Base-by-base conservation (phyloP, 116 monocot species). In the Posidonia oceanica region DNA sequence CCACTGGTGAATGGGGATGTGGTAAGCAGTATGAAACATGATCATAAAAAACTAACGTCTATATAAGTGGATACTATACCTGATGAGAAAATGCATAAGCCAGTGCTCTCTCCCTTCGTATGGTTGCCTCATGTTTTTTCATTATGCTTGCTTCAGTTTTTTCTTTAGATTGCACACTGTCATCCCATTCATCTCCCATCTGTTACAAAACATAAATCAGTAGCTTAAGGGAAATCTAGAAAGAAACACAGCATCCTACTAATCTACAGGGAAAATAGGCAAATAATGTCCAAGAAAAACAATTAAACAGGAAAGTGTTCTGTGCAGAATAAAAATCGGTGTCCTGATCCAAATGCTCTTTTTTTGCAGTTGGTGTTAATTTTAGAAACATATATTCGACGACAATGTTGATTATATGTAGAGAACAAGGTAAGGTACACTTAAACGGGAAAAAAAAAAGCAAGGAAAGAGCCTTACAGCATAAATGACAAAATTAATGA, bases 61-160 rank as follows among this genome's bases (percentile, higher is more conserved):
- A 7, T 42, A 4, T 22, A 67, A 29, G 18, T 21, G 11, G 21
- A 67, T 29, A 44, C 11, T n/a, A 12, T 78, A 94, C 94, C 90
- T 94, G 94, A 73, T 90, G 94, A 83, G 90, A 81, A 74, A 90
- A 94, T 68, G 94, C 90, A 75, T 94, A 94, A 15, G 94, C 94
- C 36, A 94, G 13, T 17, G 94, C 90, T 70, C 94, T 80, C 67
- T 94, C 94, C 83, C 94, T 79, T 87, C 94, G 76, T 54, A 87
- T 72, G 21, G 90, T 67, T 55, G 94, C 94, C 74, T 94, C 94
- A 64, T 90, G 83, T 83, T 83, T 94, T 77, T 76, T 81, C 59
- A 76, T 36, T 20, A 87, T 62, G 54, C 77, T 78, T 61, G 83
- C 82, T 78, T 94, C 94, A 18, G 90, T 74, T 69, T 94, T 83